These are phyloP conservation scores for Pseudogymnoascus sp. DNA, from an alignment of 2,329 filamentous ascomycete species.

Conservation along the genomic window DNA sequence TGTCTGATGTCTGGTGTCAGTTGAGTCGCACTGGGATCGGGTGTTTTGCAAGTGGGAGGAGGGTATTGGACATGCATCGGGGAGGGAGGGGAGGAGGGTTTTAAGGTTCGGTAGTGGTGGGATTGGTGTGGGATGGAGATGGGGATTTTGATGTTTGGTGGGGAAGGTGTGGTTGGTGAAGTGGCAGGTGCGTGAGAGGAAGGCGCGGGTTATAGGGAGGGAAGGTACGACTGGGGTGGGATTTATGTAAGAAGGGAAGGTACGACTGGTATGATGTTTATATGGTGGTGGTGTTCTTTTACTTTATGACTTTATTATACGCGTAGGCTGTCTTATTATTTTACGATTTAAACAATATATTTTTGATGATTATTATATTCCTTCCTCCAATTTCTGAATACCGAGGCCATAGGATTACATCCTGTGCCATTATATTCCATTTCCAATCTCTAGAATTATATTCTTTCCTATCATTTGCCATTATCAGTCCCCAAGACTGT, in stretches of 20 bases:
- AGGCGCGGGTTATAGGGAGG: background rate
- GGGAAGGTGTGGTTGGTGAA: background rate
- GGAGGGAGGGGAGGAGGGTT: background rate
- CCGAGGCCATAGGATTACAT: background rate
- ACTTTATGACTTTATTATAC: too few relatives aligned
- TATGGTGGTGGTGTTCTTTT: background rate
- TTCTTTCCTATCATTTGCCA: background rate
- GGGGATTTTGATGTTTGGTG: background rate
- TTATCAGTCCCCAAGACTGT: background rate
- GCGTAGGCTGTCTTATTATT: background rate
- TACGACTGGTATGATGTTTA: background rate
- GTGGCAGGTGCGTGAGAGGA: background rate
- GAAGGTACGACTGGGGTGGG: background rate
- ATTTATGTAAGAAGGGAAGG: background rate
- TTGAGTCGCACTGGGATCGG: background rate
- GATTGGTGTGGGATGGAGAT: background rate
- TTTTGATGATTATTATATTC: background rate
- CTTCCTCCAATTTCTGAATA: background rate
- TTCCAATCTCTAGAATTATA: background rate
- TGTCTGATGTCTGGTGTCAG: background rate
- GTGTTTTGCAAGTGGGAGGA: background rate
- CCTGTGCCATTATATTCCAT: background rate
- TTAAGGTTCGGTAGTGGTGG: background rate
- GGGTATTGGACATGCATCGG: background rate
- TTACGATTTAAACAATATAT: background rate